phyloP scores from a whole-genome alignment of 2,329 filamentous ascomycete genomes.

The Amauroascus niger region DNA sequence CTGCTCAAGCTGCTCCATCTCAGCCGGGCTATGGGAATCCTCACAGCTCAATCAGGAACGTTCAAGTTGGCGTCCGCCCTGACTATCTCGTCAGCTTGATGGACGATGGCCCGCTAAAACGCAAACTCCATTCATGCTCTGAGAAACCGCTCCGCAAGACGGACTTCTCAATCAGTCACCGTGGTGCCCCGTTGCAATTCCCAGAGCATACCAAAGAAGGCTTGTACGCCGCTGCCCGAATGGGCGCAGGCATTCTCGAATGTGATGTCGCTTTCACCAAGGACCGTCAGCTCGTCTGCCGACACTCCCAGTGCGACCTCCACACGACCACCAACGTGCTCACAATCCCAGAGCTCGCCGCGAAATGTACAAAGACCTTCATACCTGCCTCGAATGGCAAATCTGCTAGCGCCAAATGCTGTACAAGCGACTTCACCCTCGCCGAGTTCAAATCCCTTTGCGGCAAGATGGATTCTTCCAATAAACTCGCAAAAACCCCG shows the following conservation, averaged over 20 bases:
- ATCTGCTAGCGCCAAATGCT: constrained; percentile 55
- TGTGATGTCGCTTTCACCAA: constrained; percentile 60
- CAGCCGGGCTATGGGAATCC: not conserved
- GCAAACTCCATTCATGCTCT: constrained; percentile 49
- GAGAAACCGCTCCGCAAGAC: constrained; percentile 46
- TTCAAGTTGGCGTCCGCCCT: constrained; percentile 54
- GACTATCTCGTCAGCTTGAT: constrained; percentile 57
- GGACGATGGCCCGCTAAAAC: constrained; percentile 51
- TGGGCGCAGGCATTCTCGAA: constrained; percentile 58
- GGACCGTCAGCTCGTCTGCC: constrained; percentile 57
- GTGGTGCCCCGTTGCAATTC: constrained; percentile 53
- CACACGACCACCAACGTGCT: constrained; percentile 62
- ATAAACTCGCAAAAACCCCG: constrained; percentile 49
- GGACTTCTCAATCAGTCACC: constrained; percentile 53
- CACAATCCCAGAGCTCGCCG: constrained; percentile 49
- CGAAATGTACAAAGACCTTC: constrained; percentile 56
- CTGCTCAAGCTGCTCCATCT: constrained; percentile 3
- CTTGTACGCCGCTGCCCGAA: constrained; percentile 52
- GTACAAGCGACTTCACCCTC: constrained; percentile 60
- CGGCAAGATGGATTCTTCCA: constrained; percentile 59
- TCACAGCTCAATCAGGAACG: constrained; percentile 21
- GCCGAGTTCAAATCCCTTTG: constrained; percentile 59
- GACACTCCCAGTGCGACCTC: constrained; percentile 58
- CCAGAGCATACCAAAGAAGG: constrained; percentile 56
- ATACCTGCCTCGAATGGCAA: constrained; percentile 44